phyloP scores from a whole-genome alignment of 139 green algal species.

The Haematococcus sp. region DNA sequence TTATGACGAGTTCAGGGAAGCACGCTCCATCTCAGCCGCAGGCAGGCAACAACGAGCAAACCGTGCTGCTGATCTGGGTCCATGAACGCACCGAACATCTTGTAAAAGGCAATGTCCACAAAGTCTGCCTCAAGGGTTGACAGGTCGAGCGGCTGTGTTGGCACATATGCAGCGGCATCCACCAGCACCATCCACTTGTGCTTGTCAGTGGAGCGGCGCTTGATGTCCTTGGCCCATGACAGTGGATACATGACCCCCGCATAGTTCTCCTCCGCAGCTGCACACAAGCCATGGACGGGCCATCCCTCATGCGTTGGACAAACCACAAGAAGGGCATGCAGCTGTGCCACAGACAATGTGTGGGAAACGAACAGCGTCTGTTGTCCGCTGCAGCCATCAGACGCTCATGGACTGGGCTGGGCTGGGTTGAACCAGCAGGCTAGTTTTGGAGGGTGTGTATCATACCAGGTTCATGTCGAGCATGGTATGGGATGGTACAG shows the following conservation, averaged over 20 bases:
- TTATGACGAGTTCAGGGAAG: too few species aligned
- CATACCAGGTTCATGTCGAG: too few species aligned
- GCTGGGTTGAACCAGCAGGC: too few species aligned
- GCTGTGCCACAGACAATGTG: too few species aligned
- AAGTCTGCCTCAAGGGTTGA: constrained; percentile 56
- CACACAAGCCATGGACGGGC: neutral
- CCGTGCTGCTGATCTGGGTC: neutral
- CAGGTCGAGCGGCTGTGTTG: constrained; percentile 70
- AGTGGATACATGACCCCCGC: constrained; percentile 69
- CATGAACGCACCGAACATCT: constrained; percentile 21
- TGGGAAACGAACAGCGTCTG: too few species aligned
- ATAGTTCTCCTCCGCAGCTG: neutral
- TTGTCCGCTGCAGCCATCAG: too few species aligned
- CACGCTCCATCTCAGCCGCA: too few species aligned
- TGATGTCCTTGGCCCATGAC: constrained; percentile 53
- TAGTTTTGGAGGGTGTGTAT: too few species aligned
- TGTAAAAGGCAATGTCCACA: constrained; percentile 73
- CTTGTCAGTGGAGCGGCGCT: constrained; percentile 36
- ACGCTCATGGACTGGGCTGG: too few species aligned
- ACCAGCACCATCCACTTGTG: constrained; percentile 59
- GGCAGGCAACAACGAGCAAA: neutral
- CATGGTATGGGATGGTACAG: too few species aligned
- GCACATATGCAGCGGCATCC: constrained; percentile 70
- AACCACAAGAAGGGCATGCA: too few species aligned
- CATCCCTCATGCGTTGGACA: too few species aligned